phyloP scores from a whole-genome alignment of 2,329 filamentous ascomycete genomes.

The Ophiostoma ulmi region DNA sequence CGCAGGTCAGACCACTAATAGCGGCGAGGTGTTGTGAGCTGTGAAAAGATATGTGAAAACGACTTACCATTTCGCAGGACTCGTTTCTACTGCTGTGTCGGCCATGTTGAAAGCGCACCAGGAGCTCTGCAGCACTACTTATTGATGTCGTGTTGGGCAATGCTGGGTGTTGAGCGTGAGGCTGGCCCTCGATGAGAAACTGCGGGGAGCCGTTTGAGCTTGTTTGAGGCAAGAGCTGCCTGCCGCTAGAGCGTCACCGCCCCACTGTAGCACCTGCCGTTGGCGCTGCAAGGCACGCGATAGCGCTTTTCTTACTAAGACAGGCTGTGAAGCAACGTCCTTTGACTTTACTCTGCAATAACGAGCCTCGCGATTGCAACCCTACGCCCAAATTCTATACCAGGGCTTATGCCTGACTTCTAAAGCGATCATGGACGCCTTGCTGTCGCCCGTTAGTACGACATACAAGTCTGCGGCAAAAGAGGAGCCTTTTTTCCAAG shows the following conservation, averaged over 20 bases:
- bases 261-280: conserved; percentile 20
- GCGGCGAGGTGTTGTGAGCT: not conserved
- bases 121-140: not conserved
- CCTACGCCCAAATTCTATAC: not conserved
- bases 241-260: conserved; percentile 7
- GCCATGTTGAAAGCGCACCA: conserved; percentile 18
- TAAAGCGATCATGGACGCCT: conserved; percentile 46
- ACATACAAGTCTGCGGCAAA: conserved; percentile 42
- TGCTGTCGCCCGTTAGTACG: conserved; percentile 52
- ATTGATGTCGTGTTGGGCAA: not conserved
- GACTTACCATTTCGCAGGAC: conserved; percentile 23
- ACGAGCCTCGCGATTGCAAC: not conserved
- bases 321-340: not conserved
- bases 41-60: not conserved
- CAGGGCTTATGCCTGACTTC: not conserved
- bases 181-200: not conserved
- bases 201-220: not conserved
- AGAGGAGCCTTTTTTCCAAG: conserved; percentile 38
- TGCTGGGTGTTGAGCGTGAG: not conserved
- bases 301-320: conserved; percentile 3
- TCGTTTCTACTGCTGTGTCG: conserved; percentile 16
- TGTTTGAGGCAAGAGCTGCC: conserved; percentile 4
- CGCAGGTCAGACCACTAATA: not conserved
- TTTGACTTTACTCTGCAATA: not conserved
- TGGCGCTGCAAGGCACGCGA: not conserved